Evolutionary conservation across 495 filamentous ascomycete species (phyloP).

Genomic region (Tuber indicum): DNA sequence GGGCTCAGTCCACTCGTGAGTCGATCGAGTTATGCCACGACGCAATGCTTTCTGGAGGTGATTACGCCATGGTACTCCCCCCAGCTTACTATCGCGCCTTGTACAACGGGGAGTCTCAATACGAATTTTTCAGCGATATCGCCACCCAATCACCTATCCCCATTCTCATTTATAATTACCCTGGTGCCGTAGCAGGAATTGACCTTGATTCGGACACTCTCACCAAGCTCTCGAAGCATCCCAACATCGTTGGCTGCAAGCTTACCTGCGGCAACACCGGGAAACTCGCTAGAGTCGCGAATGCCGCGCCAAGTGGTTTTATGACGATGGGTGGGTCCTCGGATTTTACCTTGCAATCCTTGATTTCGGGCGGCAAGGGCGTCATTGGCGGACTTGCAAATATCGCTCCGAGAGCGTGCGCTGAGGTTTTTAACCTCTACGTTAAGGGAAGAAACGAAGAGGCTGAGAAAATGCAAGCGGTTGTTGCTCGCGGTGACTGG

Average conservation of each 20-base stretch:
- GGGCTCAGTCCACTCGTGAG: constrained; percentile 77
- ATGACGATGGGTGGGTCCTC: constrained; percentile 68
- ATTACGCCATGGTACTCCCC: constrained; percentile 77
- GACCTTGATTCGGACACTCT: constrained; percentile 80
- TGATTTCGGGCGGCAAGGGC: constrained; percentile 77
- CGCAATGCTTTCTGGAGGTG: constrained; percentile 66
- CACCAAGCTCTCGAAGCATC: constrained; percentile 63
- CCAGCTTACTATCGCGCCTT: constrained; percentile 76
- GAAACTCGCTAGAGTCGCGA: constrained; percentile 74
- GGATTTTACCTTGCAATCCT: constrained; percentile 80
- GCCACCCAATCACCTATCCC: constrained; percentile 78
- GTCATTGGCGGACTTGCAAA: constrained; percentile 82
- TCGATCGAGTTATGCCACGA: constrained; percentile 74
- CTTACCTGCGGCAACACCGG: constrained; percentile 92
- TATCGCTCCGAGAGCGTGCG: constrained; percentile 69
- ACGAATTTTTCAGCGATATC: constrained; percentile 69
- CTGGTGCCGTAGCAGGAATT: constrained; percentile 69
- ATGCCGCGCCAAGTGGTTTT: constrained; percentile 51
- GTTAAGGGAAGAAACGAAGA: constrained; percentile 60
- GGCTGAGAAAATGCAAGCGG: constrained; percentile 68
- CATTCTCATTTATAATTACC: constrained; percentile 90
- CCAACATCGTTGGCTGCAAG: constrained; percentile 86
- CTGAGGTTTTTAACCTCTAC: constrained; percentile 67
- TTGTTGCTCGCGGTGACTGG: constrained; percentile 82
- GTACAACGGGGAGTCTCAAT: constrained; percentile 52